Conservation (phyloP, 768 basidiomycete species). For the Lentinula boryana region DNA sequence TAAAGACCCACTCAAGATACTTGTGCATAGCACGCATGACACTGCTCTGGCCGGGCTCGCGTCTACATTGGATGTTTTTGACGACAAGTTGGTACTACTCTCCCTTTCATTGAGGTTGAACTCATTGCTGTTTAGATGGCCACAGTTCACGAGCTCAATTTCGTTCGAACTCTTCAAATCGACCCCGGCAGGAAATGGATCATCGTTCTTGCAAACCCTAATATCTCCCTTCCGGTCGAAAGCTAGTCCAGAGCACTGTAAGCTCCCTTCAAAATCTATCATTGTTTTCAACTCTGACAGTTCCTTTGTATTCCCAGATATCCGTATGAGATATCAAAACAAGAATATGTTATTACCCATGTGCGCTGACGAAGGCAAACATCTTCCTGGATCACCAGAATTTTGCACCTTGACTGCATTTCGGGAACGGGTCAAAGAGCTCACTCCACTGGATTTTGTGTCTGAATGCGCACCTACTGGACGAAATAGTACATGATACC, state of each 20-base stretch:
- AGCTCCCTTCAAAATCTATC: conserved; percentile 9
- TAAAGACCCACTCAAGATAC: conserved; percentile 51
- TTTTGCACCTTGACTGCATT: conserved; percentile 69
- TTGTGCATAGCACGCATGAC: conserved; percentile 70
- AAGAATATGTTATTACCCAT: conserved; percentile 54
- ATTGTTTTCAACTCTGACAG: not conserved
- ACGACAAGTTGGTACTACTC: conserved; percentile 45
- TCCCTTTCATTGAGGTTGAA: not conserved
- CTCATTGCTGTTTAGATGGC: conserved; percentile 40
- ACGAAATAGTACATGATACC: not conserved
- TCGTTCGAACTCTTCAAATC: conserved; percentile 70
- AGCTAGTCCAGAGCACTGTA: conserved; percentile 37
- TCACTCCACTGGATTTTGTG: conserved; percentile 64
- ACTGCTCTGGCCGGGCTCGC: conserved; percentile 61
- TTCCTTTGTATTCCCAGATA: conserved; percentile 27
- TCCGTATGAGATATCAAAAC: conserved; percentile 79
- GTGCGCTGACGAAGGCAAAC: conserved; percentile 61
- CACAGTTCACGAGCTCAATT: conserved; percentile 66
- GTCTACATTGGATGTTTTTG: conserved; percentile 65
- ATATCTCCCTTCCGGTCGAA: conserved; percentile 26
- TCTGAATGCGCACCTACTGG: conserved; percentile 48
- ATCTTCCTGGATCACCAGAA: conserved; percentile 64
- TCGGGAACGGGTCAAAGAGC: conserved; percentile 50
- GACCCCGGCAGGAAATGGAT: conserved; percentile 8
- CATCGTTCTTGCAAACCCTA: conserved; percentile 29